Base-by-base conservation (phyloP, 1,284 basidiomycete genomes). In the Rhizoctonia solani region DNA sequence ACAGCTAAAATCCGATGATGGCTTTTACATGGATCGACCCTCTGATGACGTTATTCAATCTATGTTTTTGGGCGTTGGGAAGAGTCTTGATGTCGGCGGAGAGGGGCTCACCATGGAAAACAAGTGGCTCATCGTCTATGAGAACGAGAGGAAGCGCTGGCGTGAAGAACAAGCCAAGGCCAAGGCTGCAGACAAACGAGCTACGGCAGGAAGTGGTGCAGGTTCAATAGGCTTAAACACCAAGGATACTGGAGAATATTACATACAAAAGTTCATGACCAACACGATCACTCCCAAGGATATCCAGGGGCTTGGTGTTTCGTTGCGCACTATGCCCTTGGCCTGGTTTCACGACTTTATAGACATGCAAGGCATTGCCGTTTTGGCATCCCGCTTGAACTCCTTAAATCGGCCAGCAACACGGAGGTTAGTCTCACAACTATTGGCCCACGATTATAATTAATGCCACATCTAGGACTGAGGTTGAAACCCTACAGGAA, bases 61-160 rank as follows among this genome's bases (percentile, higher is more conserved):
- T 1, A 77, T 94, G 66, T 96, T 95, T 84, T 58, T 84, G 90
- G 46, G 88, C 86, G 71, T 76, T 92, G 9, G 70, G 68, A 66
- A 83, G 84, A 23, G 76, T 89, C 47, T 83, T 84, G 59, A 52
- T 19, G 59, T 63, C 23, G 59, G 39, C n/a, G 9, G 21, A 5
- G 59, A 52, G 0, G 79, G 81, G 50, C 79, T 95, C 29, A 75
- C 85, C 0, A 82, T 90, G 30, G 90, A 95, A 55, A 93, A 93
- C 76, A 98, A 98, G 78, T 98, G 95, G 95, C 83, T 84, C 70
- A 87, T 98, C 74, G 90, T 98, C 9, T 86, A 90, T 76, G 93
- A 88, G 71, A 90, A 93, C 72, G 89, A 90, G 73, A 87, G 90
- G 66, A 83, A 90, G 67, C 85, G 90, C 46, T 93, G 88, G 87